Evolutionary conservation across 208 protist species (phyloP).

Genomic region (Leishmania tarentolae): DNA sequence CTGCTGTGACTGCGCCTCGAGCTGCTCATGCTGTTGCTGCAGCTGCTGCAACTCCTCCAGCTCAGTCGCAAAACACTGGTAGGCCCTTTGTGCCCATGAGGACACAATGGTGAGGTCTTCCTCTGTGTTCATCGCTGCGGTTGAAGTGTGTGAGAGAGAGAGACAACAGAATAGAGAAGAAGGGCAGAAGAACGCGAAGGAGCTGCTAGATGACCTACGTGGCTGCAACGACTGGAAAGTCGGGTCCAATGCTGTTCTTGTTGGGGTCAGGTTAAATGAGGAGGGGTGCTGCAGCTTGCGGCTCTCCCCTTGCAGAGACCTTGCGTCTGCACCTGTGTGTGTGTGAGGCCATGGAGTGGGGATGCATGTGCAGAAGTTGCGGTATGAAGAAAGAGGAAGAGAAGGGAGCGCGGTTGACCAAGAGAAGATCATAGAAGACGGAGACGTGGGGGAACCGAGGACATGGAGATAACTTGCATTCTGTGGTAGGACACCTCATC

Average conservation of each 20-base stretch:
- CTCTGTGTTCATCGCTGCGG: constrained; percentile 33
- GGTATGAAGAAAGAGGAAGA: background rate
- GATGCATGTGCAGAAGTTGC: background rate
- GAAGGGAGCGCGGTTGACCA: background rate
- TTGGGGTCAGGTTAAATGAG: too few species aligned
- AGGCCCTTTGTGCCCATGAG: constrained; percentile 55
- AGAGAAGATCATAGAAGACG: background rate
- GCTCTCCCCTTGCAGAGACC: background rate
- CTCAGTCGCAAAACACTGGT: constrained; percentile 60
- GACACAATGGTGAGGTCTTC: constrained; percentile 52
- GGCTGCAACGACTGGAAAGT: background rate
- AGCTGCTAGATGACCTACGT: background rate
- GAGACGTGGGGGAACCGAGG: background rate
- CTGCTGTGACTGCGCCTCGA: constrained; percentile 27
- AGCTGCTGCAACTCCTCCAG: constrained; percentile 61
- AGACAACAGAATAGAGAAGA: constrained; percentile 7
- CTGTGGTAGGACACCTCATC: background rate
- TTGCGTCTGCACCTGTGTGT: background rate
- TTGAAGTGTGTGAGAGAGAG: background rate
- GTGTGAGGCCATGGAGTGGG: background rate
- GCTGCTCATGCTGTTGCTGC: constrained; percentile 39
- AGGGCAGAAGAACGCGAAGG: background rate
- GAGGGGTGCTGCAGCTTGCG: background rate
- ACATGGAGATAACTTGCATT: background rate
- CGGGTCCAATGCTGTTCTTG: background rate